These are phyloP conservation scores for Rubroboletus pulcherrimus DNA, from an alignment of 768 basidiomycete genomes.

Conservation along the genomic window DNA sequence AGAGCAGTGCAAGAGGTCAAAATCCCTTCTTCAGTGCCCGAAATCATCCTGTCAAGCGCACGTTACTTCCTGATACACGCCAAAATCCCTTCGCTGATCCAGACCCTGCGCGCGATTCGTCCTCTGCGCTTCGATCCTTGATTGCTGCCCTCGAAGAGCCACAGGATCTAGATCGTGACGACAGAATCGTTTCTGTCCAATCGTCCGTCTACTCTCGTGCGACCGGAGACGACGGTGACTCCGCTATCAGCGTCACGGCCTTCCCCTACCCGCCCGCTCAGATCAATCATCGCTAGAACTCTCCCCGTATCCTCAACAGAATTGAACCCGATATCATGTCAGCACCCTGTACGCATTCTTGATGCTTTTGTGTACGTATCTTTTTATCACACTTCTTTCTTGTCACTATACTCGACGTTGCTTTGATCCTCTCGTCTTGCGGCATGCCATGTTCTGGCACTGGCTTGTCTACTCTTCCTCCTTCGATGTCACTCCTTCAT, in stretches of 20 bases:
- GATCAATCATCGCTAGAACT: conserved; percentile 7
- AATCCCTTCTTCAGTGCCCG: conserved; percentile 44
- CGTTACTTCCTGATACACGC: conserved; percentile 9
- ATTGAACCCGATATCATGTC: neutral
- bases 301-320: neutral
- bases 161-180: conserved; percentile 44
- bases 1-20: conserved; percentile 8
- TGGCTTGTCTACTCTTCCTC: conserved; percentile 7
- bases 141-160: conserved; percentile 61
- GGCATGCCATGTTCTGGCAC: conserved; percentile 14
- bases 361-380: conserved; percentile 14
- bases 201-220: conserved; percentile 40
- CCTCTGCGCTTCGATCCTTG: conserved; percentile 54
- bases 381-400: conserved; percentile 9
- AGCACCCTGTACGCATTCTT: conserved; percentile 6
- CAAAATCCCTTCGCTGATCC: conserved; percentile 45
- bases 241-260: conserved; percentile 24
- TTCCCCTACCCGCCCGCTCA: conserved; percentile 31
- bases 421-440: conserved; percentile 5
- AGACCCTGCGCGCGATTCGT: conserved; percentile 14
- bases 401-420: conserved; percentile 3
- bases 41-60: conserved; percentile 31
- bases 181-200: conserved; percentile 55
- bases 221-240: conserved; percentile 25
- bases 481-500: conserved; percentile 13